Base-by-base conservation (phyloP, 2,329 filamentous ascomycete species). In the Neonectria ditissima region DNA sequence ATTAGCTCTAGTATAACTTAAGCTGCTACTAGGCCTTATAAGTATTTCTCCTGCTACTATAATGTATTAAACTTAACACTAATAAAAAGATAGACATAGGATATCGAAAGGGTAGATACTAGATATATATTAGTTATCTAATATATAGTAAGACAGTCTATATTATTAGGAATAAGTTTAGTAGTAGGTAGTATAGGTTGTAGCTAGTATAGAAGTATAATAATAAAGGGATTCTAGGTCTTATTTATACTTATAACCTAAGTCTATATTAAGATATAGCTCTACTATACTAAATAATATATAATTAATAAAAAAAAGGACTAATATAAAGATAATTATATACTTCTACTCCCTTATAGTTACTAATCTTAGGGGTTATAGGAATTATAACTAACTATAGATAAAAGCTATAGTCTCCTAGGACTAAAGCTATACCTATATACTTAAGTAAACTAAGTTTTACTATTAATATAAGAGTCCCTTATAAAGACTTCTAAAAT, bases 381-480 rank as follows among this genome's bases (percentile, higher is more conserved):
- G 62, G 41, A 28, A 61, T 54, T 41, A 55, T 55, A 16, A 30
- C 44, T 8, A 13, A 39, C 53, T 39, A 41, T 37, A 26, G 45
- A 60, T 30, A n/a, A 64, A 52, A 47, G 39, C 52, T 30, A 39
- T n/a, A 10, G 37, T 65, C 45, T 32, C 44, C 26, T 24, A 11
- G 32, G 54, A 55, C 41, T 43, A 55, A 54, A 65, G 48, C 34
- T 20, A 65, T 34, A 37, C 55, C 58, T 24, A 65, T 37, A 59
- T 20, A 22, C 58, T 59, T 11, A 57, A 55, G 50, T 44, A 18
- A 50, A 55, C 48, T 44, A 32, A 44, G 18, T 43, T 61, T 32
- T n/a, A 32, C 44, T 30, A 57, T 47, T 41, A 37, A 53, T 44
- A 34, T 22, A 41, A 44, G 47, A 56, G 24, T 37, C 26, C 45